Percentiles rank a stretch among this genome's conserved stretches.
Conservation (phyloP, 331 rosid genomes). For the Pyracantha coccinea region DNA sequence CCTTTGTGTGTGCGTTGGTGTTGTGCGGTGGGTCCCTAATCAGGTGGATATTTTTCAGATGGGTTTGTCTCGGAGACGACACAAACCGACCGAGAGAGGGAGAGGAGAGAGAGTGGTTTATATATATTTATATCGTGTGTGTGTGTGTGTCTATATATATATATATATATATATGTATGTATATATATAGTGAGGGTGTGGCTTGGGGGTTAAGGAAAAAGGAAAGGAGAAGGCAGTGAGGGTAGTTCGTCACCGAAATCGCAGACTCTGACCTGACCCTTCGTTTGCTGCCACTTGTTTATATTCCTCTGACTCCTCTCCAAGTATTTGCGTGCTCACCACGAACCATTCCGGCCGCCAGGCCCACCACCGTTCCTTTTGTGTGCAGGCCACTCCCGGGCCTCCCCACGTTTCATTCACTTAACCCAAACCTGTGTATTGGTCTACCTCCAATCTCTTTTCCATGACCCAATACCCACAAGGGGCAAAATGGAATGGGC, state of each 20-base stretch:
- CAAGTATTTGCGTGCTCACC: conserved; percentile 17
- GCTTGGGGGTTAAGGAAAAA: neutral
- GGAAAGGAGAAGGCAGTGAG: conserved; percentile 2
- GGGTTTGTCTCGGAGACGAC: neutral
- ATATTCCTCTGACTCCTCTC: neutral
- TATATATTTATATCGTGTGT: too few relatives aligned
- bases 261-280: neutral
- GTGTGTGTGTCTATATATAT: too few relatives aligned
- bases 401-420: neutral
- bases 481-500: neutral
- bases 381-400: neutral
- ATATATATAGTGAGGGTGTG: neutral
- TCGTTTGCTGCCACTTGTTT: neutral
- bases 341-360: neutral
- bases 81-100: neutral
- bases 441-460: neutral
- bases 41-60: neutral
- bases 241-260: conserved; percentile 9
- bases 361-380: neutral
- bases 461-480: neutral
- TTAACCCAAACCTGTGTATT: neutral
- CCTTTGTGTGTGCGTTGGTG: neutral
- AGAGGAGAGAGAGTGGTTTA: neutral
- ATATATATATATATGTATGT: too few relatives aligned
- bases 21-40: neutral